Evolutionary conservation across 176 grass and related monocot species (phyloP), one percentile per base, ranked within the genome.

Genomic region (Ananas comosus): DNA sequence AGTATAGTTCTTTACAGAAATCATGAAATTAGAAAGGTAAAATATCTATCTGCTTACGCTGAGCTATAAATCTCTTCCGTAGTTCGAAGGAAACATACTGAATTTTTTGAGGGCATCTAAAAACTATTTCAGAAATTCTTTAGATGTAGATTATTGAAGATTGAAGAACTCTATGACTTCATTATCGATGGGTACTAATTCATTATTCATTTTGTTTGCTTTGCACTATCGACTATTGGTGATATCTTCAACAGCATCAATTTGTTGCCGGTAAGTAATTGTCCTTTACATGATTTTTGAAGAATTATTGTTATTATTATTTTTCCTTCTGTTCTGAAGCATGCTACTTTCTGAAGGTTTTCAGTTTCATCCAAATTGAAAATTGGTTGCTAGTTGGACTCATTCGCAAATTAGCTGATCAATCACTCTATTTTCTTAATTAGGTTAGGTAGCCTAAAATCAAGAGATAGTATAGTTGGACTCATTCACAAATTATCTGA

Each of bases 11-110:
- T 99, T 22, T 99, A 99, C 73, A 83, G 87, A 80, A 99, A 99
- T 78, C 94, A 90, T 88, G 87, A 90, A 76, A 92, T 93, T 74
- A 93, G 94, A 86, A 99, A 99, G 89, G 94, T 93, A 80, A 14
- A 3, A 11, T 61, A 17, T 42, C 64, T 48, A 33, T 66, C 48
- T 49, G 33, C 65, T 17, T 16, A 67, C 9, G 2, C 48, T 67
- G 42, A 11, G 8, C 14, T 12, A 48, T 12, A 66, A 33, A 66
- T 33, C 28, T 5, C n/a, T 48, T 66, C 53, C 53, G 4, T 48
- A 14, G 25, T 66, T 66, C 12, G 48, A 28, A 7, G 5, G 33
- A 42, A 7, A 42, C 33, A 42, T 42, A 42, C 33, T 0, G 0
- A 42, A 42, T 42, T 42, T 33, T n/a, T 42, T 6, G 4, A 42